Base-by-base conservation (phyloP, 768 basidiomycete genomes). In the Tylopilus plumbeoviolaceoides region DNA sequence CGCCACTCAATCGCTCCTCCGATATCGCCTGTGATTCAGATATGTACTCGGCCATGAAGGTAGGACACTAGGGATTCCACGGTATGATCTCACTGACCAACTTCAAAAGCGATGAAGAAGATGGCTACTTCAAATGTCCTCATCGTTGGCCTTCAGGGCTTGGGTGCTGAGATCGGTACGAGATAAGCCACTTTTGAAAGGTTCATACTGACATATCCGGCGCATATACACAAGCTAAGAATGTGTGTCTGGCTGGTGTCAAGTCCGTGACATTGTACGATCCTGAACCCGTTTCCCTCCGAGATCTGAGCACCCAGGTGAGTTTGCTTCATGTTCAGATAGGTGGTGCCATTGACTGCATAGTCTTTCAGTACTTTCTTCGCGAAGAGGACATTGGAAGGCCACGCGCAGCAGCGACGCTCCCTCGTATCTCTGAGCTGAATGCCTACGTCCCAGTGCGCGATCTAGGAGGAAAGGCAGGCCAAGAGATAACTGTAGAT, bases 21-120 rank as follows among this genome's bases (percentile, higher is more conserved):
- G 52, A 64, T 59, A 38, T 60, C 44, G 49, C 60, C 48, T 50
- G 46, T 48, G 59, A 40, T 44, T 53, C 54, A 90, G 92, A 60
- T 98, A 98, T 69, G 95, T 98, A 10, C 83, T 98, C 25, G 95
- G 95, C 28, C 93, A 98, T 69, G 95, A 98, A 81, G 95, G 95
- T 91, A 50, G 42, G 48, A 12, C 27, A 5, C 10, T 20, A 12
- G 47, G 27, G 30, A n/a, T 25, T 30, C 25, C 27, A 43, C 17
- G 31, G 46, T 21, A 20, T n/a, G 47, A 21, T 4, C 15, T 62
- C 21, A 42, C 57, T 70, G 46, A 73, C 30, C 20, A 28, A n/a
- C 42, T 25, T 43, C n/a, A 11, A 8, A 60, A 98, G 95, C 95
- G 42, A 98, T 98, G 97, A 97, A 97, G 79, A 87, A 86, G 66